Base-by-base conservation (phyloP, 805 yeast species). In the Candida krabiensis region DNA sequence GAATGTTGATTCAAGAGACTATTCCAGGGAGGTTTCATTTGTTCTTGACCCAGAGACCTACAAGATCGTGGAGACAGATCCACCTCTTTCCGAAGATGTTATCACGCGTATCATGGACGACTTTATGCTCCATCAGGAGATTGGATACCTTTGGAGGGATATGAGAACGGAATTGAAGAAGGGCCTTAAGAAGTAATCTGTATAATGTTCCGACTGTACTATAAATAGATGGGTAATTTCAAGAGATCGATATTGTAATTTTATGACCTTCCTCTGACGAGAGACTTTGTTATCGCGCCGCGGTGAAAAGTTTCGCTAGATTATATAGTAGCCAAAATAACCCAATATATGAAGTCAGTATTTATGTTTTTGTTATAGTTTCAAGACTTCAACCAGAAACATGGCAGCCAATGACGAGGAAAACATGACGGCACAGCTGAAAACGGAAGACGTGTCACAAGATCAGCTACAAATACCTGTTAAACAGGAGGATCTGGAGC, bases 1-100 rank as follows among this genome's bases (percentile, higher is more conserved):
- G 18, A 72, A 76, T 42, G 60, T 76, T 8, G 80, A 75, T 38
- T 63, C 75, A 4, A 60, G 65, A 30, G 64, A 75, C 46, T 61
- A 63, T 28, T 66, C 67, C 28, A 61, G 63, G 28, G 70, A 70
- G 38, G 74, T 67, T n/a, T 62, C 66, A 41, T 63, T 73, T 33
- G 69, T 66, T 23, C 46, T 76, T 21, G 62, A 66, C 32, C 67
- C 77, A 1, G 66, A 63, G 12, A 47, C 43, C 3, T 66, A 63
- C 43, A 45, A 48, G 19, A 54, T 73, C 4, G 57, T 56, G 3
- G 52, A 61, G 5, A 58, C 73, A 1, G 35, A 39, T 4, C 79
- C 79, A 1, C 35, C 31, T 14, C 41, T 74, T 33, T 42, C 47
- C 4, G 42, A 49, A 0, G 60, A 52, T 1, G 41, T 37, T 1